phyloP scores from a whole-genome alignment of 768 basidiomycete genomes.

The Peribolospora kevripleyi region DNA sequence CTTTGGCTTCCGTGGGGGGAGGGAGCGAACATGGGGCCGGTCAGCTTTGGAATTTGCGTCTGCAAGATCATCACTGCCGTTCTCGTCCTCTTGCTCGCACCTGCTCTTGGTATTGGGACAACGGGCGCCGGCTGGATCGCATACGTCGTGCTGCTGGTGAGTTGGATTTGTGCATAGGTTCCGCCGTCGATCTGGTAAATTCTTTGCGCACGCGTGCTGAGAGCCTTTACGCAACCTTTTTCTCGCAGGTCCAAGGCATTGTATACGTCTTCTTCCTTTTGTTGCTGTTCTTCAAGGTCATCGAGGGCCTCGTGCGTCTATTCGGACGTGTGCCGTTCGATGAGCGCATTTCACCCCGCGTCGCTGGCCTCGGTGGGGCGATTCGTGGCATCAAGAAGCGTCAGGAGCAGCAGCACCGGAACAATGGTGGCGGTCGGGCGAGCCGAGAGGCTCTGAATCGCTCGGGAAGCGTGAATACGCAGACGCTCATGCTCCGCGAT shows the following conservation, averaged over 20 bases:
- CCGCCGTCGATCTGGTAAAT: no score
- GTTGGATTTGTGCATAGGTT: no score
- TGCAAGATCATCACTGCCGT: slow-evolving; percentile 74
- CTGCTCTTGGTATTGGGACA: slow-evolving; percentile 54
- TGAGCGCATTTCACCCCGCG: slow-evolving; percentile 48
- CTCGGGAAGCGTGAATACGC: slow-evolving; percentile 18
- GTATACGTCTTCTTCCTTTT: slow-evolving; percentile 59
- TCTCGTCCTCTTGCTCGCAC: slow-evolving; percentile 66
- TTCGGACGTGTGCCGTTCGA: slow-evolving; percentile 59
- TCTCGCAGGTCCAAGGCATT: slow-evolving; percentile 24
- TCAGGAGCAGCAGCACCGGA: slow-evolving; percentile 12
- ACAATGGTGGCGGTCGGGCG: neutral
- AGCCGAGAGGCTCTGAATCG: slow-evolving; percentile 2
- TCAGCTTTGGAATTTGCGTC: slow-evolving; percentile 80
- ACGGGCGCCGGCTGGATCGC: slow-evolving; percentile 78
- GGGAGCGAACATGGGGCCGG: slow-evolving; percentile 86
- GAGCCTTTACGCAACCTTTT: no score
- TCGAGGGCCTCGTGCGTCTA: slow-evolving; percentile 60
- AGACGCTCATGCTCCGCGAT: slow-evolving; percentile 10
- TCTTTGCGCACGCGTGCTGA: no score
- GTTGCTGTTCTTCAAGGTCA: slow-evolving; percentile 60
- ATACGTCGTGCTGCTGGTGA: slow-evolving; percentile 66
- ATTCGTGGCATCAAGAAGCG: slow-evolving; percentile 27
- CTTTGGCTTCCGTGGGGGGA: slow-evolving; percentile 93
- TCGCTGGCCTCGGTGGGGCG: slow-evolving; percentile 69